These are phyloP conservation scores for Exophiala alcalophila DNA, from an alignment of 2,329 filamentous ascomycete species.

Conservation along the genomic window DNA sequence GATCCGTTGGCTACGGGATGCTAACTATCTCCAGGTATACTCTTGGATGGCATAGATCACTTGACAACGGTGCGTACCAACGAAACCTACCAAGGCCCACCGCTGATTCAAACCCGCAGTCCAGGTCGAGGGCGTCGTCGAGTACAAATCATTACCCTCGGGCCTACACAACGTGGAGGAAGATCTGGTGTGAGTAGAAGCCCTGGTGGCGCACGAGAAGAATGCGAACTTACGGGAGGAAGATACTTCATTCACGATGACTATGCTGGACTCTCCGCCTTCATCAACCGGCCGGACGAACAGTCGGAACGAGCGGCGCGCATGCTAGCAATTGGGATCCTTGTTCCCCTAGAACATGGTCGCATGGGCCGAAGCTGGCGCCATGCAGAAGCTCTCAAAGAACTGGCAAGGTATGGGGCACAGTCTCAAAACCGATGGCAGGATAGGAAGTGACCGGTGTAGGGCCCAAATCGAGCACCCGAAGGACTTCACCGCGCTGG, in stretches of 20 bases:
- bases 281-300: slow-evolving; percentile 76
- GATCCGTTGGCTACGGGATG: slow-evolving; percentile 2
- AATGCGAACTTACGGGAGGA: slow-evolving; percentile 5
- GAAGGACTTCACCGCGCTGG: slow-evolving; percentile 61
- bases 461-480: slow-evolving; percentile 62
- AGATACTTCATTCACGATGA: slow-evolving; percentile 88
- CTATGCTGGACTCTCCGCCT: slow-evolving; percentile 86
- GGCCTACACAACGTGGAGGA: slow-evolving; percentile 84
- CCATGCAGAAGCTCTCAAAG: slow-evolving; percentile 73
- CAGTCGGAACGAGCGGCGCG: slow-evolving; percentile 79
- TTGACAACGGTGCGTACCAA: slow-evolving; percentile 54
- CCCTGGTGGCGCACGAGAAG: not conserved
- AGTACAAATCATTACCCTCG: slow-evolving; percentile 94
- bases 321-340: slow-evolving; percentile 86
- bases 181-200: slow-evolving; percentile 62
- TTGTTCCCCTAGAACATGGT: slow-evolving; percentile 83
- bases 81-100: slow-evolving; percentile 13
- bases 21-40: slow-evolving; percentile 58
- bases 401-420: slow-evolving; percentile 62
- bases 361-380: slow-evolving; percentile 84
- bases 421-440: not conserved
- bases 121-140: slow-evolving; percentile 76
- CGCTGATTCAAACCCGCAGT: slow-evolving; percentile 38
- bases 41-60: slow-evolving; percentile 78
- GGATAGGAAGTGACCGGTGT: slow-evolving; percentile 26